Evolutionary conservation across 2,329 filamentous ascomycete genomes (phyloP).

Genomic region (Cordyceps fumosorosea): DNA sequence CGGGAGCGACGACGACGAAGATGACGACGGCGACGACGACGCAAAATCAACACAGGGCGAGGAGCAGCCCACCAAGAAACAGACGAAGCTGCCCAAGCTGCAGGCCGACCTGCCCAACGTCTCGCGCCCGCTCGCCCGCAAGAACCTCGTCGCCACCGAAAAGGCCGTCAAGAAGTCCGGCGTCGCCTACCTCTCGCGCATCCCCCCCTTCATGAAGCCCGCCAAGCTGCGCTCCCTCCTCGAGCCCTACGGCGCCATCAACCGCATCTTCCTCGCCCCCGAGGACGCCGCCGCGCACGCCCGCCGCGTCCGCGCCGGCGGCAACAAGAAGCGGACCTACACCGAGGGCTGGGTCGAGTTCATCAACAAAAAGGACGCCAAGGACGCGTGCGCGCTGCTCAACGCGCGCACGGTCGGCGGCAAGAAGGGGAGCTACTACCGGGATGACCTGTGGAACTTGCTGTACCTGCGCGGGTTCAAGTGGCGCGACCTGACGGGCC

Average conservation of each 20-base stretch:
- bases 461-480: slow-evolving; percentile 79
- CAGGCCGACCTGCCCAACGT: slow-evolving; percentile 37
- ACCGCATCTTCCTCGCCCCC: slow-evolving; percentile 72
- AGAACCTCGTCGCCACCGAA: slow-evolving; percentile 60
- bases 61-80: slow-evolving; percentile 22
- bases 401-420: slow-evolving; percentile 75
- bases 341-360: slow-evolving; percentile 88
- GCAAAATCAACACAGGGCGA: not conserved
- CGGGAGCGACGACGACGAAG: slow-evolving; percentile 16
- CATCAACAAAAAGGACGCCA: slow-evolving; percentile 66
- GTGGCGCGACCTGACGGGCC: slow-evolving; percentile 68
- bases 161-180: slow-evolving; percentile 66
- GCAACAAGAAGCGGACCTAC: slow-evolving; percentile 78
- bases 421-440: slow-evolving; percentile 77
- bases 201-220: slow-evolving; percentile 86
- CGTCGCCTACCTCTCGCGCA: slow-evolving; percentile 75
- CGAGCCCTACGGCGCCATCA: slow-evolving; percentile 66
- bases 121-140: slow-evolving; percentile 52
- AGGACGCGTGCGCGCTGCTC: slow-evolving; percentile 66
- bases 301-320: slow-evolving; percentile 62
- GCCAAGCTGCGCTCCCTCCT: slow-evolving; percentile 69
- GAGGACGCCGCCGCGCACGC: slow-evolving; percentile 63
- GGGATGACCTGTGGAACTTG: slow-evolving; percentile 81
- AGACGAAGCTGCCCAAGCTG: slow-evolving; percentile 22
- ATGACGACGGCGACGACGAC: slow-evolving; percentile 19